These are phyloP conservation scores for Chaetomiaceae sp. DNA, from an alignment of 2,329 filamentous ascomycete species.

Conservation along the genomic window DNA sequence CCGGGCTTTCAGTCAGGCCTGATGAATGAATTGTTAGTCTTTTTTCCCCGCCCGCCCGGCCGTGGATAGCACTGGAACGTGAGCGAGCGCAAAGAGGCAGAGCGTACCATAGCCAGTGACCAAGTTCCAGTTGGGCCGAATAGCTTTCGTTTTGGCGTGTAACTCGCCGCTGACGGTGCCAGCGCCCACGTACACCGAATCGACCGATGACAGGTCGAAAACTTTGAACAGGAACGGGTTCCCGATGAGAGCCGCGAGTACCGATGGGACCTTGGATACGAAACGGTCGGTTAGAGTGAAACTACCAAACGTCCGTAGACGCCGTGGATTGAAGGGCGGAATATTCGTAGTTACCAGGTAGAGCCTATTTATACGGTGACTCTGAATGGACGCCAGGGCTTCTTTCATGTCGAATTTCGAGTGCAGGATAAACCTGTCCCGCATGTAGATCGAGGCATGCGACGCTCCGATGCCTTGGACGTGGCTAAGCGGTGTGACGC, in stretches of 20 bases:
- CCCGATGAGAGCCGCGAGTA: not conserved
- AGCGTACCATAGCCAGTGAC: not conserved
- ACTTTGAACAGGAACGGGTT: not conserved
- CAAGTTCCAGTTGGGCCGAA: not conserved
- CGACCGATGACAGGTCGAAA: not conserved
- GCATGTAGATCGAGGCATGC: not conserved
- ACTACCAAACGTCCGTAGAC: too few species aligned
- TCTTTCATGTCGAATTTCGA: not conserved
- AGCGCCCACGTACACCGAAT: not conserved
- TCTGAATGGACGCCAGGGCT: not conserved
- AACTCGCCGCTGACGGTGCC: not conserved
- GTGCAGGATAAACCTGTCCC: not conserved
- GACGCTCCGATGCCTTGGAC: not conserved
- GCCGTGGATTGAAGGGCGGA: not conserved
- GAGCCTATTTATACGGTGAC: not conserved
- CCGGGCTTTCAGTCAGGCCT: not conserved
- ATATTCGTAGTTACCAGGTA: not conserved
- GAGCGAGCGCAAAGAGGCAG: not conserved
- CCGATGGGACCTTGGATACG: not conserved
- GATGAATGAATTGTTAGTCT: not conserved
- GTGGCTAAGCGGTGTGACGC: not conserved
- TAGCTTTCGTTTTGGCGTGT: not conserved
- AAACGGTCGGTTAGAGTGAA: too few species aligned
- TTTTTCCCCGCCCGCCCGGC: too few species aligned
- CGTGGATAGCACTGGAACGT: too few species aligned